phyloP scores from a whole-genome alignment of 2,329 filamentous ascomycete species.

The Aaosphaeria arxii region DNA sequence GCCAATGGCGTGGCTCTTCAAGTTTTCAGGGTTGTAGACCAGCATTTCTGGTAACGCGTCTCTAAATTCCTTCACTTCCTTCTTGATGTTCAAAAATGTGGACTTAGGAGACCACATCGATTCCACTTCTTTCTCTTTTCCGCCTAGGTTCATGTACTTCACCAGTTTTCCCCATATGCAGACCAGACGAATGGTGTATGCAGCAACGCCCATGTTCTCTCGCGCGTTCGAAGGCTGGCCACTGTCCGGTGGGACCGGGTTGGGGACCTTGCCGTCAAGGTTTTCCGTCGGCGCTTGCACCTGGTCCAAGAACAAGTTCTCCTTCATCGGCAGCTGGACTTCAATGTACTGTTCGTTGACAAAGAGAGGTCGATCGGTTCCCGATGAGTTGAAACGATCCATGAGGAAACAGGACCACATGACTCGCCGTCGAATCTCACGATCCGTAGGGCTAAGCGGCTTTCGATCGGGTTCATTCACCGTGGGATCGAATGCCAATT shows the following conservation, averaged over 20 bases:
- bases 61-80: conserved; percentile 69
- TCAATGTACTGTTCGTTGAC: conserved; percentile 85
- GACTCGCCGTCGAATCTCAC: conserved; percentile 85
- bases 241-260: conserved; percentile 60
- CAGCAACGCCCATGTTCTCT: conserved; percentile 91
- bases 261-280: conserved; percentile 67
- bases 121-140: conserved; percentile 71
- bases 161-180: conserved; percentile 88
- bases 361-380: conserved; percentile 87
- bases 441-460: conserved; percentile 82
- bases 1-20: conserved; percentile 79
- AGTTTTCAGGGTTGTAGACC: conserved; percentile 76
- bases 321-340: conserved; percentile 86
- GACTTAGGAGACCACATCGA: conserved; percentile 84
- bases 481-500: conserved; percentile 77
- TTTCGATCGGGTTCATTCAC: conserved; percentile 58
- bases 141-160: conserved; percentile 85
- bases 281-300: conserved; percentile 86
- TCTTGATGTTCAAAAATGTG: conserved; percentile 66
- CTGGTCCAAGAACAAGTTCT: conserved; percentile 85
- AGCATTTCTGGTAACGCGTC: conserved; percentile 66
- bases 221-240: conserved; percentile 64
- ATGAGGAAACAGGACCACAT: conserved; percentile 99
- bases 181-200: conserved; percentile 82
- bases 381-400: conserved; percentile 96